A percentile compares a stretch with the other conserved stretches of the same genome.
Conservation (phyloP, 1,284 basidiomycete genomes). For the Bondarzewia mesenterica region DNA sequence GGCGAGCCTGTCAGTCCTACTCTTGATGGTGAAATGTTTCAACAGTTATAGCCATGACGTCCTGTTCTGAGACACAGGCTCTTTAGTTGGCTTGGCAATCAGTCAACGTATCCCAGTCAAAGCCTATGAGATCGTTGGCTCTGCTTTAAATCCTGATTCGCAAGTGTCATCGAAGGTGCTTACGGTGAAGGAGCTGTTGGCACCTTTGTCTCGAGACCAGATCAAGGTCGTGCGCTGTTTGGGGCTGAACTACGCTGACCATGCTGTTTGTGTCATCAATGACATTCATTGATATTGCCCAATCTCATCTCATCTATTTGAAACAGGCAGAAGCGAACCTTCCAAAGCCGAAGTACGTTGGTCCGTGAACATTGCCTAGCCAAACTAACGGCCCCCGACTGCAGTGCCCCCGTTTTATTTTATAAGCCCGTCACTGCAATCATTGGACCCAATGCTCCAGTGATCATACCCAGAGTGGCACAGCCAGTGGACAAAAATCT, state of each 20-base stretch:
- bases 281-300: not conserved
- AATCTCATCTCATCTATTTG: not conserved
- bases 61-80: too few species aligned
- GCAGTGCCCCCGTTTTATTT: slow-evolving; percentile 66
- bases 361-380: not conserved
- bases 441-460: slow-evolving; percentile 59
- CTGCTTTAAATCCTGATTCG: slow-evolving; percentile 54
- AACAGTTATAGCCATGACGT: too few species aligned
- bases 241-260: slow-evolving; percentile 75
- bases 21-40: slow-evolving; percentile 45
- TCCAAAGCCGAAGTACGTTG: slow-evolving; percentile 49
- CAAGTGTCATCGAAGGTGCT: slow-evolving; percentile 53
- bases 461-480: slow-evolving; percentile 61
- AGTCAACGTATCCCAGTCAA: slow-evolving; percentile 45
- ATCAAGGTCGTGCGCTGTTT: slow-evolving; percentile 68
- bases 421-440: slow-evolving; percentile 72
- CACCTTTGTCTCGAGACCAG: slow-evolving; percentile 60
- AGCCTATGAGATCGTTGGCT: slow-evolving; percentile 63
- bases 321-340: slow-evolving; percentile 60
- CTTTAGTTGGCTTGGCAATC: slow-evolving; percentile 59
- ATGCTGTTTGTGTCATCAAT: slow-evolving; percentile 44
- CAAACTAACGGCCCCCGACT: slow-evolving; percentile 6
- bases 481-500: slow-evolving; percentile 66
- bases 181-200: slow-evolving; percentile 63
- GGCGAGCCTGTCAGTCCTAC: slow-evolving; percentile 67